Evolutionary conservation across 1,139 yeast species (phyloP), one percentile per base, ranked within the genome.

Genomic region (Saccharomycopsis crataegensis): DNA sequence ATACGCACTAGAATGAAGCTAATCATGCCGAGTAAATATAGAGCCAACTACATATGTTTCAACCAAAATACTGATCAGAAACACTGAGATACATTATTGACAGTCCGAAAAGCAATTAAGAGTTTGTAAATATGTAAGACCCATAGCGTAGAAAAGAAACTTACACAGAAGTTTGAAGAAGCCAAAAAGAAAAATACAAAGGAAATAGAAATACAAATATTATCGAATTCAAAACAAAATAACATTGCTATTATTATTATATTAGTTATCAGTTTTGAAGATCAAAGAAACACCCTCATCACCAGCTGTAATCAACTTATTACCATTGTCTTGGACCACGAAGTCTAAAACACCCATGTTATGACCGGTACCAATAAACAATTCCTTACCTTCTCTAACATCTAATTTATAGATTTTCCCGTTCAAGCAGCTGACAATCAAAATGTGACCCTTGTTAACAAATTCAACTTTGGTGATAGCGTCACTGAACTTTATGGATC

Each of bases 251-350:
- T 22, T 22, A 22, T 22, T 22, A 22, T 22, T 22, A 22, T 22
- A 22, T 22, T 22, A 22, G 28, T 22, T 22, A 22, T 12, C 52
- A 31, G 38, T 48, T 22, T 76, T 75, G 63, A 83, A 91, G 7
- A 93, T 79, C 61, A 93, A 74, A 7, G 96, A 82, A 40, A 93
- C 97, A 60, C 96, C 96, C 67, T 93, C 99, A 67, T 93, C 99
- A 59, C 98, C 98, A n/a, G 97, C 99, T 33, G 97, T 88, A 44
- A 90, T 78, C 50, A 94, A 65, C 65, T 85, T 82, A 55, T 77
- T 76, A 44, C 88, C 91, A 47, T 77, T 71, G 59, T 73, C 76
- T 55, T 70, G 71, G 37, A 68, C 59, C 43, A 74, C 66, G 48
- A 82, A 63, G 63, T 90, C 97, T 58, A 93, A 76, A 12, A 93